phyloP scores from a whole-genome alignment of 805 yeast species.

The Saccharomycopsis capsularis region DNA sequence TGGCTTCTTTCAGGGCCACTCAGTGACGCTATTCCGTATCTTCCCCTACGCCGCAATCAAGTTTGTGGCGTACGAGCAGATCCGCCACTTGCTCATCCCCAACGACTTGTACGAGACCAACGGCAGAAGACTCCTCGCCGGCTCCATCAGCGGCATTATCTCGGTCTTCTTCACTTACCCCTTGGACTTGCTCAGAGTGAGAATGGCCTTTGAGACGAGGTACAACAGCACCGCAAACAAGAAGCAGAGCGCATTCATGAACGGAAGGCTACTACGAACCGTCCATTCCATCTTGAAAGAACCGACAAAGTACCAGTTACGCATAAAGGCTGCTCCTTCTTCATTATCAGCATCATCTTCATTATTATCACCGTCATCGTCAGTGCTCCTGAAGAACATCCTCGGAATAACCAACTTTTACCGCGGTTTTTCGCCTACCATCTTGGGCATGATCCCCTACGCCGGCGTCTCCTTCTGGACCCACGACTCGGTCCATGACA shows the following conservation, averaged over 20 bases:
- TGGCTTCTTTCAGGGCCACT: conserved; percentile 93
- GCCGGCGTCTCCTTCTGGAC: conserved; percentile 97
- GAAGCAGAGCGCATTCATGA: conserved; percentile 2
- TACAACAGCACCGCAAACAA: neutral
- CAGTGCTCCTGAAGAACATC: conserved; percentile 22
- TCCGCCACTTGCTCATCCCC: conserved; percentile 74
- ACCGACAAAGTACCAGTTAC: conserved; percentile 19
- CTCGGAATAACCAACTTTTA: conserved; percentile 62
- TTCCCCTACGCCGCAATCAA: conserved; percentile 97
- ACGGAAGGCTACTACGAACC: conserved; percentile 26
- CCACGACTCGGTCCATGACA: conserved; percentile 85
- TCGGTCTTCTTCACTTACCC: conserved; percentile 91
- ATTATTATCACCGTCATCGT: neutral
- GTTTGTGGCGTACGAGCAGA: conserved; percentile 93
- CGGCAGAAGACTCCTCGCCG: conserved; percentile 72
- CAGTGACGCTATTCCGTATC: conserved; percentile 82
- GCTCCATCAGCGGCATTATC: conserved; percentile 82
- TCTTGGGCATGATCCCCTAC: conserved; percentile 93
- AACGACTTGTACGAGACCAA: conserved; percentile 70
- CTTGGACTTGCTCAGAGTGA: conserved; percentile 79
- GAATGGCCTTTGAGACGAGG: conserved; percentile 81
- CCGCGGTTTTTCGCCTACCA: conserved; percentile 90
- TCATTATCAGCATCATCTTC: no score
- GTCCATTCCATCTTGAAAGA: conserved; percentile 25
- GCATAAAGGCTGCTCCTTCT: conserved; percentile 15